Base-by-base conservation (phyloP, 306 rosid genomes). In the Castanea crenata region DNA sequence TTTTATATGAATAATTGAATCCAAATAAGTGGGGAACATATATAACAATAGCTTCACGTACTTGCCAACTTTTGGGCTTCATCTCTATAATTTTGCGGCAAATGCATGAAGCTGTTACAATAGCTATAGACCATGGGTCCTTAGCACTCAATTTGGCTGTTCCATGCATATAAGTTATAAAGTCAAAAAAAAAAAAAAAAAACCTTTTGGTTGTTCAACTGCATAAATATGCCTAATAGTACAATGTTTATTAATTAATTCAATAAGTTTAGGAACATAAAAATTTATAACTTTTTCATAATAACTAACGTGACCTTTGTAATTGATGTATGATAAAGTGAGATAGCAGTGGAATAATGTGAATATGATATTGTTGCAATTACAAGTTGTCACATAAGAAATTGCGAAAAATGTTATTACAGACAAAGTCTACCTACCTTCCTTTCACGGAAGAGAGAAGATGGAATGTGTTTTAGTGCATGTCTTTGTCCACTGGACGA, bases 71-170 rank as follows among this genome's bases (percentile, higher is more conserved):
- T 85, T 6, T 80, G 56, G 74, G 91, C 99, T 85, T 95, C 99
- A 44, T 81, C 85, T 52, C 84, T 90, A 80, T 18, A 92, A 85
- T 86, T 86, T 92, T 68, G 97, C 97, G 81, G 97, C 97, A 84
- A 94, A 94, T 8, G 97, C 99, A 80, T 91, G 76, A 95, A 92
- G 88, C 89, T 90, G 82, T 89, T 89, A 14, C 91, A 84, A 57
- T 94, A 94, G 88, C 99, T 92, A 70, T 92, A 82, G 31, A 90
- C 90, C 77, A 92, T 74, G 76, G 92, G 69, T 91, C 84, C 69
- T 82, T 73, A 68, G 97, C 97, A 63, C n/a, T 84, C 97, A 56
- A 49, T 46, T 55, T n/a, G 54, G 85, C 97, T 94, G 76, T 59
- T 9, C 76, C 62, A 7, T 7, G 3, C 46, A 46, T 29, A 21